Evolutionary conservation across 371 early-diverging fungal genomes (phyloP), one percentile per base, ranked within the genome.

Genomic region (Funneliformis caledonium): DNA sequence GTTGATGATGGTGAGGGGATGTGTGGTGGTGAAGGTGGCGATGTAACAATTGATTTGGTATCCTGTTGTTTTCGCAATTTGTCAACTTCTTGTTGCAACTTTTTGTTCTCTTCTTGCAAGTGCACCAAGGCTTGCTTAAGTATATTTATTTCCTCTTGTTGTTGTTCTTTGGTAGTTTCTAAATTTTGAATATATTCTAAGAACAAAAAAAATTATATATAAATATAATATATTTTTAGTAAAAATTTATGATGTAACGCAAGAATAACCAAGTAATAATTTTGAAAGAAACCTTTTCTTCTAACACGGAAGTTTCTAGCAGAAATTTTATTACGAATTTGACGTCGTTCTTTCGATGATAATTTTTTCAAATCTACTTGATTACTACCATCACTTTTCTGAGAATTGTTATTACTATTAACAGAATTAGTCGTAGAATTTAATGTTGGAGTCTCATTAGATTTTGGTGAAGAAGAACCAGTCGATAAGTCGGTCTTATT

Each of bases 291-390:
- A 94, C 94, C 95, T 88, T 96, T 96, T 85, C 96, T 88, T 64
- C 96, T 90, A 48, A 93, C 92, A 69, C 97, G 89, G 83, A 96
- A 96, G 84, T 94, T 95, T 79, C 97, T 87, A 7, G 97, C 97
- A 10, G 95, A 95, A 50, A 96, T 91, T 82, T 96, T 96, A 87
- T 96, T 96, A 26, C 96, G 89, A 67, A 96, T 84, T 83, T 95
- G 96, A 45, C 96, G 88, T 31, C 96, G 90, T 83, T 96, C 95
- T 84, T 94, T 95, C 14, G 94, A 88, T 1, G 93, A 87, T 84
- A 95, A 84, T 73, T 89, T 90, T 22, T 78, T 78, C 47, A 78
- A 19, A 42, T 78, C 78, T 26, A 76, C 22, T 45, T 62, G 59
- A 43, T 19, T 45, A 42, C 42, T 67, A 69, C 45, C 61, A 19